phyloP scores from a whole-genome alignment of 1,284 basidiomycete species.

The Fomes fomentarius region DNA sequence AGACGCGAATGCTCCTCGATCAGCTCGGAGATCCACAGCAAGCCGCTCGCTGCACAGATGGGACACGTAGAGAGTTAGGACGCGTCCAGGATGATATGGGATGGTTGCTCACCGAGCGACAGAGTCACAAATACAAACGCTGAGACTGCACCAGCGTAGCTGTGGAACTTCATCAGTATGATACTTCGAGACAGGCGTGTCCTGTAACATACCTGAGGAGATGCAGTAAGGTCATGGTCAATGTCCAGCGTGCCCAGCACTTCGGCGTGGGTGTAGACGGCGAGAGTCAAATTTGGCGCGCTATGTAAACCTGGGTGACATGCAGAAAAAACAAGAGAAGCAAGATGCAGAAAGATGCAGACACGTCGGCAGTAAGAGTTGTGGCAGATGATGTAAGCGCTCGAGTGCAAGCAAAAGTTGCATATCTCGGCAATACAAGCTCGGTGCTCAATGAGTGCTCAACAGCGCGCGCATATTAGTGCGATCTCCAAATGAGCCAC shows the following conservation, averaged over 20 bases:
- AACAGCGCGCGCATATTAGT: too few relatives aligned
- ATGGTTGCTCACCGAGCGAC: slow-evolving; percentile 35
- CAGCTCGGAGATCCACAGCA: slow-evolving; percentile 91
- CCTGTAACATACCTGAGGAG: slow-evolving; percentile 20
- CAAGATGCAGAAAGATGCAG: too few relatives aligned
- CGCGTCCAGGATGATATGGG: not conserved
- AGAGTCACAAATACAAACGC: slow-evolving; percentile 41
- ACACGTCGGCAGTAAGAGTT: too few relatives aligned
- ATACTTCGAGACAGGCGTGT: not conserved
- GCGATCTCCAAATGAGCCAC: not conserved
- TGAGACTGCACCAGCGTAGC: slow-evolving; percentile 38
- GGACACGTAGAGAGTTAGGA: not conserved
- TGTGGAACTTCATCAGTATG: slow-evolving; percentile 10
- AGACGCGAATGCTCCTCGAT: slow-evolving; percentile 89
- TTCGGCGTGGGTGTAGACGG: not conserved
- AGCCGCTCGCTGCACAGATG: slow-evolving; percentile 73
- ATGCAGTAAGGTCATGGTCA: slow-evolving; percentile 25
- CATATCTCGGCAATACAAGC: too few relatives aligned
- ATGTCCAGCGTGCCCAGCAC: slow-evolving; percentile 9
- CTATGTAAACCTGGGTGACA: not conserved
- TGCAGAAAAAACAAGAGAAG: not conserved
- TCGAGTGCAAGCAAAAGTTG: too few relatives aligned
- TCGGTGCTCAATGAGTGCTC: too few relatives aligned
- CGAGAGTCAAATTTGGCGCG: not conserved
- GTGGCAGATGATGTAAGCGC: too few relatives aligned